Evolutionary conservation across 352 stramenopile species (phyloP).

Genomic region (Phytophthora sojae): DNA sequence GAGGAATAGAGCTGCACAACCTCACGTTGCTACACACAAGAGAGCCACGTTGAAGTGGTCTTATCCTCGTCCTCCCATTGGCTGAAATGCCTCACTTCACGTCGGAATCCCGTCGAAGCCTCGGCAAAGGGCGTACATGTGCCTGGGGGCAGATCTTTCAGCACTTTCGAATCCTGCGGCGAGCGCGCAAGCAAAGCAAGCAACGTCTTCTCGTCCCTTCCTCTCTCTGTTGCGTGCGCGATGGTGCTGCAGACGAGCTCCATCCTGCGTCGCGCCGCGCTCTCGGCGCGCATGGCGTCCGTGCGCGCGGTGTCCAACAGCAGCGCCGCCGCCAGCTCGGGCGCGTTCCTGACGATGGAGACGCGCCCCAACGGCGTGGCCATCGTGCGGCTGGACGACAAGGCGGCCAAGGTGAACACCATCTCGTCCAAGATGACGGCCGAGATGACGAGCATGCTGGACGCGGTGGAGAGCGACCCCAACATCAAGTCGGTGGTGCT

Average conservation of each 20-base stretch:
- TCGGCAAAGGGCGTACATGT: neutral
- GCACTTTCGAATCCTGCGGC: conserved; percentile 29
- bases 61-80: conserved; percentile 27
- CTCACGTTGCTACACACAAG: too few relatives aligned
- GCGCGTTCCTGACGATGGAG: conserved; percentile 91
- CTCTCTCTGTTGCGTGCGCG: neutral
- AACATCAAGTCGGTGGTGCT: conserved; percentile 98
- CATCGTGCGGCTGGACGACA: conserved; percentile 93
- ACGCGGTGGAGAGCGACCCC: conserved; percentile 89
- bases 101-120: conserved; percentile 28
- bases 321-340: conserved; percentile 28
- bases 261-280: conserved; percentile 26
- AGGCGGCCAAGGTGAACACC: conserved; percentile 93
- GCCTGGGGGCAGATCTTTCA: conserved; percentile 22
- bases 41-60: conserved; percentile 34
- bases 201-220: neutral
- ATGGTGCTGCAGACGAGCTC: conserved; percentile 50
- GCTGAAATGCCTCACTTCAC: conserved; percentile 20
- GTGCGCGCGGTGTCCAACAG: conserved; percentile 31
- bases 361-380: conserved; percentile 89
- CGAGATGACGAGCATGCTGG: conserved; percentile 89
- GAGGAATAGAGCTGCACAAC: neutral
- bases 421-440: conserved; percentile 92
- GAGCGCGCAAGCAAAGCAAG: conserved; percentile 5
- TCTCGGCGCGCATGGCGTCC: conserved; percentile 11